Conservation (phyloP, 192 early-diverging fungal species). For the Ambispora gerdemannii region DNA sequence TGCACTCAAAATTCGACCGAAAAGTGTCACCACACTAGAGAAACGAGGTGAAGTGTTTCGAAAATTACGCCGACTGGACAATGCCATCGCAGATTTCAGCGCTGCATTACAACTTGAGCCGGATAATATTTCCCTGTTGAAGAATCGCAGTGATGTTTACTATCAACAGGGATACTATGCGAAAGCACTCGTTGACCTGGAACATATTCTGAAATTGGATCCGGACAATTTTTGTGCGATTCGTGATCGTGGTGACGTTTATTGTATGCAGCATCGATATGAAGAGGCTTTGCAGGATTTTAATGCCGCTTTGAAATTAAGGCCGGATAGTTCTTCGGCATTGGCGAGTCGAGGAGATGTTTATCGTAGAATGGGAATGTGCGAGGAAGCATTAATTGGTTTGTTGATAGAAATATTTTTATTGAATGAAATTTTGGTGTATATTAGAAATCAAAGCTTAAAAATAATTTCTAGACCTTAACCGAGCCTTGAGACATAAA, state of each 20-base stretch:
- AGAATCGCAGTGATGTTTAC: conserved; percentile 6
- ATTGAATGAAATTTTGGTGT: too few relatives aligned
- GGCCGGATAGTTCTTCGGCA: conserved; percentile 1
- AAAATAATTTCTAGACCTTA: background rate
- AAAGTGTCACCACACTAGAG: background rate
- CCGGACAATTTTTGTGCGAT: conserved; percentile 2
- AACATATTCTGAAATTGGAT: background rate
- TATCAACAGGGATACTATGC: conserved; percentile 4
- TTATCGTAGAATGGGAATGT: background rate
- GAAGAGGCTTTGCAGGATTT: background rate
- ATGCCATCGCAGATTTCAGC: background rate
- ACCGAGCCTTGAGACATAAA: background rate
- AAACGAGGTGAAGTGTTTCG: background rate
- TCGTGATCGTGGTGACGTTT: conserved; percentile 13
- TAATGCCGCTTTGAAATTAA: background rate
- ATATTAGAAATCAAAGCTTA: too few relatives aligned
- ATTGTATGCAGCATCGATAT: conserved; percentile 6
- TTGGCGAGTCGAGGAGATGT: conserved; percentile 6
- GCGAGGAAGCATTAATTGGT: background rate
- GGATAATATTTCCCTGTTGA: background rate
- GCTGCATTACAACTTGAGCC: background rate
- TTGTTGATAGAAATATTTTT: too few relatives aligned
- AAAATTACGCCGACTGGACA: background rate
- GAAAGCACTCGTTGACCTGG: background rate
- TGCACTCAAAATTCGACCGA: background rate